A percentile compares a stretch with the other conserved stretches of the same genome.
Evolutionary conservation across 2,329 filamentous ascomycete species (phyloP).

Genomic region (Diaporthe ilicicola): DNA sequence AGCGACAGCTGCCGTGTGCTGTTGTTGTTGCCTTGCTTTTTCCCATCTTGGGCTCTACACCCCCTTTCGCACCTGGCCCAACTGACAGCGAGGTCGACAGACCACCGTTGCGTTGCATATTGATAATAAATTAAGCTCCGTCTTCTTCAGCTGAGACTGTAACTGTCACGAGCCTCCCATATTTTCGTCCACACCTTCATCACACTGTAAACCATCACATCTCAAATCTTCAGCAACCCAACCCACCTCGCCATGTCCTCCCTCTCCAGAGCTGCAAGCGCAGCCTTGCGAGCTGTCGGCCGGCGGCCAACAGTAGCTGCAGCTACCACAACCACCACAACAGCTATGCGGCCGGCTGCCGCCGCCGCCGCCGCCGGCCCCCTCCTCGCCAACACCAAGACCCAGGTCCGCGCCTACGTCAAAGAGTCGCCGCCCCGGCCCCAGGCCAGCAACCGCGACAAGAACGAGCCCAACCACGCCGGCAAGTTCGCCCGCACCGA

Average conservation of each 20-base stretch:
- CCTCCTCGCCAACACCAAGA: constrained; percentile 1
- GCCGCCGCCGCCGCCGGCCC: not conserved
- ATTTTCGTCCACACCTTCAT: not conserved
- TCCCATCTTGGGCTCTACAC: not conserved
- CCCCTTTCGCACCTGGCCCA: not conserved
- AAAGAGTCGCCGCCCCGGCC: constrained; percentile 40
- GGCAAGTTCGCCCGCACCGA: constrained; percentile 84
- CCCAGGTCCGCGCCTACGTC: constrained; percentile 35
- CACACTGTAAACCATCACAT: not conserved
- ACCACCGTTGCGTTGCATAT: constrained; percentile 22
- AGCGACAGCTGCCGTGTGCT: not conserved
- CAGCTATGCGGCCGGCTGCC: not conserved
- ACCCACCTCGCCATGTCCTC: constrained; percentile 19
- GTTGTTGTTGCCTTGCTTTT: constrained; percentile 1
- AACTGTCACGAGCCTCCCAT: not conserved
- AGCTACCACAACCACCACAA: not conserved
- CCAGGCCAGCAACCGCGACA: constrained; percentile 40
- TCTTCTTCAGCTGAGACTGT: not conserved
- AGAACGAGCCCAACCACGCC: constrained; percentile 44
- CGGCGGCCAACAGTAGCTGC: not conserved
- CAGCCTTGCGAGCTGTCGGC: constrained; percentile 13
- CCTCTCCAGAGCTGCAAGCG: constrained; percentile 13
- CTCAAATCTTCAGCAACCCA: not conserved
- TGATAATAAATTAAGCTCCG: not conserved
- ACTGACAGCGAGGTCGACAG: not conserved